A percentile compares a stretch with the other conserved stretches of the same genome.
phyloP scores from a whole-genome alignment of 768 basidiomycete genomes.

The Calocybe gangraenosa region DNA sequence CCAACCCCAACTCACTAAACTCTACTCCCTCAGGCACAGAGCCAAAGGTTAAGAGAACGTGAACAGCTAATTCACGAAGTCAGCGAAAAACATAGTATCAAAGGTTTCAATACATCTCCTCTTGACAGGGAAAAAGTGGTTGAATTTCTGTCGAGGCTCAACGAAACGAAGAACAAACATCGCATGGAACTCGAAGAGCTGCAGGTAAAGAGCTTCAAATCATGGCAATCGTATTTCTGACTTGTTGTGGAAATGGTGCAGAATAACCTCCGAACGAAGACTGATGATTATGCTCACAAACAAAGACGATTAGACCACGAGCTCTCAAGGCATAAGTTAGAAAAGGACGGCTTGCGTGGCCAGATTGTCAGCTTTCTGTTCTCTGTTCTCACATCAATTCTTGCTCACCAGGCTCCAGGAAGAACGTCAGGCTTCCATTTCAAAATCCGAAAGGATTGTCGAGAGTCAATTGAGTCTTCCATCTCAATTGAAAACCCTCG shows the following conservation, averaged over 20 bases:
- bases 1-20: too few species aligned
- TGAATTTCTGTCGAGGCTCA: conserved; percentile 68
- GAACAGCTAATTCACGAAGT: conserved; percentile 73
- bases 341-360: conserved; percentile 46
- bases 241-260: conserved; percentile 19
- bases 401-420: conserved; percentile 24
- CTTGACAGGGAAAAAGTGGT: conserved; percentile 67
- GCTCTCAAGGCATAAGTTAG: conserved; percentile 49
- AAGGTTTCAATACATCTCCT: conserved; percentile 67
- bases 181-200: conserved; percentile 61
- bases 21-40: conserved; percentile 60
- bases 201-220: conserved; percentile 50
- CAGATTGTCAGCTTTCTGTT: conserved; percentile 46
- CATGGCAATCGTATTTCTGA: neutral
- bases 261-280: conserved; percentile 52
- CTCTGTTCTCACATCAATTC: neutral
- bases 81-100: conserved; percentile 62
- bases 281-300: conserved; percentile 63
- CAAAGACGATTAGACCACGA: conserved; percentile 53
- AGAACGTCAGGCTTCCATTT: conserved; percentile 50
- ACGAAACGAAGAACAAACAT: conserved; percentile 58
- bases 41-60: conserved; percentile 61
- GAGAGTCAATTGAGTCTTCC: conserved; percentile 54
- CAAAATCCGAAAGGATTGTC: conserved; percentile 47
- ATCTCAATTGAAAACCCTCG: conserved; percentile 47